A percentile compares a stretch with the other conserved stretches of the same genome.
These are phyloP conservation scores for Coemansia sp. DNA, from an alignment of 192 early-diverging fungal genomes.

Conservation along the genomic window DNA sequence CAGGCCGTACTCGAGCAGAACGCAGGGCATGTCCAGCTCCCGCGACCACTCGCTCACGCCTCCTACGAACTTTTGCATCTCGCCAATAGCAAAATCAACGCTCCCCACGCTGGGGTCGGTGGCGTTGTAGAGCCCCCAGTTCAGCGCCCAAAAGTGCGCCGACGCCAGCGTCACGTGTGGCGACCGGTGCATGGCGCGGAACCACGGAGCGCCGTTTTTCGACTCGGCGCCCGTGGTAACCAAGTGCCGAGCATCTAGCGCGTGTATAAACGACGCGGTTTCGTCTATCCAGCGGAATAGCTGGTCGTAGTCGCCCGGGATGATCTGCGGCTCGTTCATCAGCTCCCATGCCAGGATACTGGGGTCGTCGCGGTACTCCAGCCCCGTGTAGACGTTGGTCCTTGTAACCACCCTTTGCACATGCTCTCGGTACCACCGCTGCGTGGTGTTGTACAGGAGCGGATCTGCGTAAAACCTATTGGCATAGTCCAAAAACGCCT, in stretches of 20 bases:
- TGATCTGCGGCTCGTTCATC: conserved; percentile 67
- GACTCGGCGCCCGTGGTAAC: conserved; percentile 65
- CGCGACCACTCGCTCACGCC: conserved; percentile 56
- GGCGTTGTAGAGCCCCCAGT: conserved; percentile 63
- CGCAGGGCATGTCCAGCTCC: conserved; percentile 51
- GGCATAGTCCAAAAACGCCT: conserved; percentile 52
- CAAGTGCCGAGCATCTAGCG: conserved; percentile 58
- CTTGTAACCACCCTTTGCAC: conserved; percentile 48
- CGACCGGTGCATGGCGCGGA: conserved; percentile 53
- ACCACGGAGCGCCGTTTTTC: conserved; percentile 57
- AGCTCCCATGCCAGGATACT: conserved; percentile 69
- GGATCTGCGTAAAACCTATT: conserved; percentile 54
- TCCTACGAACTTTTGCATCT: conserved; percentile 43
- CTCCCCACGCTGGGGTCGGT: conserved; percentile 37
- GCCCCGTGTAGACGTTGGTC: conserved; percentile 54
- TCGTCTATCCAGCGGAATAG: conserved; percentile 56
- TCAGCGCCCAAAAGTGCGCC: conserved; percentile 56
- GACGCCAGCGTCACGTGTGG: conserved; percentile 55
- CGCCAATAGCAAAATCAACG: conserved; percentile 40
- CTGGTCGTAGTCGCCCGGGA: conserved; percentile 3
- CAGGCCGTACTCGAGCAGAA: conserved; percentile 64
- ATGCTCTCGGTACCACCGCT: conserved; percentile 54
- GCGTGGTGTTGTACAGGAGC: conserved; percentile 13
- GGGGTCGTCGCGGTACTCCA: conserved; percentile 58
- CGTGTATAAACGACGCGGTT: conserved; percentile 52